Evolutionary conservation across 2,329 filamentous ascomycete species (phyloP).

Genomic region (Pseudocercospora ulei): DNA sequence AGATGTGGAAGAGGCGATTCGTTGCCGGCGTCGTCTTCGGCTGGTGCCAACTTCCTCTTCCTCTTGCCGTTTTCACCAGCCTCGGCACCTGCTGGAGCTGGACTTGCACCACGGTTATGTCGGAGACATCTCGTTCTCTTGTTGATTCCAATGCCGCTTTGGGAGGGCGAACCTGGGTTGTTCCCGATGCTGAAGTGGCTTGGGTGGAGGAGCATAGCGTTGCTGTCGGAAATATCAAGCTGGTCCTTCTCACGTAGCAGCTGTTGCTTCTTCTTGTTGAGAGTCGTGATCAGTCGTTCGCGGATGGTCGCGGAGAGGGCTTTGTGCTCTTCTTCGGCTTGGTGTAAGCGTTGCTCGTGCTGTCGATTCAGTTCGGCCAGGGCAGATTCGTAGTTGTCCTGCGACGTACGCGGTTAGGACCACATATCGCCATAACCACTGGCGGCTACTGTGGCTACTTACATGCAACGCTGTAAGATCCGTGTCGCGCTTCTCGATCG

Average conservation of each 20-base stretch:
- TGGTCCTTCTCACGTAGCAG: conserved; percentile 58
- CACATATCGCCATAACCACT: background rate
- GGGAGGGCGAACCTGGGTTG: conserved; percentile 54
- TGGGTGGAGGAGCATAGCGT: conserved; percentile 54
- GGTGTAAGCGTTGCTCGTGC: conserved; percentile 51
- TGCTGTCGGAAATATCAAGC: conserved; percentile 57
- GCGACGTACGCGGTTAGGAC: too few relatives aligned
- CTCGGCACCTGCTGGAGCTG: conserved; percentile 24
- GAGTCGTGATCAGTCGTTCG: conserved; percentile 50
- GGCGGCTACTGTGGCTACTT: conserved; percentile 30
- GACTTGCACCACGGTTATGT: conserved; percentile 40
- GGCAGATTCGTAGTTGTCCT: conserved; percentile 51
- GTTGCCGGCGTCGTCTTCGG: conserved; percentile 49
- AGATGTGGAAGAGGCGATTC: conserved; percentile 49
- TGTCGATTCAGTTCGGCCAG: conserved; percentile 49
- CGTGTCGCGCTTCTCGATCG: conserved; percentile 77
- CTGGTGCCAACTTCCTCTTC: conserved; percentile 48
- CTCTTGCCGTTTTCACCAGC: conserved; percentile 44
- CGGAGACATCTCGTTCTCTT: conserved; percentile 55
- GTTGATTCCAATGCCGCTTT: conserved; percentile 42
- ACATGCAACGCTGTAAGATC: conserved; percentile 75
- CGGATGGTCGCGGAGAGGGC: conserved; percentile 51
- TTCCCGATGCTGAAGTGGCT: conserved; percentile 55
- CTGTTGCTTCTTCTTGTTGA: conserved; percentile 49
- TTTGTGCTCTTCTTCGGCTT: conserved; percentile 54